Conservation (phyloP, 352 stramenopile species). For the Globisporangium orthogonon region DNA sequence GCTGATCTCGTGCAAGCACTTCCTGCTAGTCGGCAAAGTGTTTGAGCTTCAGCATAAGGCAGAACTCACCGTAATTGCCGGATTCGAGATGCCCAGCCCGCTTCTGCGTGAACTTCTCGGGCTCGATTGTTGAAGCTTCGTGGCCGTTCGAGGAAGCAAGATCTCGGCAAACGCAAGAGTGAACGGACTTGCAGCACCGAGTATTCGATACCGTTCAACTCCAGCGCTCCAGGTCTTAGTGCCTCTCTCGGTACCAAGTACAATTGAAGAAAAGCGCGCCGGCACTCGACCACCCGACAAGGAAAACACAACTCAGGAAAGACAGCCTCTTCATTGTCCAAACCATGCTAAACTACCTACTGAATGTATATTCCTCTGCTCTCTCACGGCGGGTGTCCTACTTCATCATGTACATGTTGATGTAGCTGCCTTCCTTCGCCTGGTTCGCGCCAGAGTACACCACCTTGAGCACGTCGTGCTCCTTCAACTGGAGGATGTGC, state of each 20-base stretch:
- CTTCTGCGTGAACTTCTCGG: background rate
- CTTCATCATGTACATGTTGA: background rate
- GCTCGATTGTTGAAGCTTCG: background rate
- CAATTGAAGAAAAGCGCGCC: background rate
- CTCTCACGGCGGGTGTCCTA: background rate
- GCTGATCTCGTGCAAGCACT: background rate
- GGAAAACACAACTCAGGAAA: background rate
- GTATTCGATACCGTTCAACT: too few species aligned
- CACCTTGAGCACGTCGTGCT: background rate
- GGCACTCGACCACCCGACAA: background rate
- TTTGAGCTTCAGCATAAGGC: background rate
- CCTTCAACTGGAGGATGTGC: background rate
- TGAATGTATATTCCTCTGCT: background rate
- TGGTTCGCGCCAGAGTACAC: background rate
- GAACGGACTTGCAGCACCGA: too few species aligned
- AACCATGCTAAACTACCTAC: background rate
- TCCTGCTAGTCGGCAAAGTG: background rate
- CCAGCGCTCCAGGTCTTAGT: background rate
- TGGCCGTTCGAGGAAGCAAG: background rate
- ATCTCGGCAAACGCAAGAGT: too few species aligned
- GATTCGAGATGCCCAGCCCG: background rate
- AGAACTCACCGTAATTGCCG: background rate
- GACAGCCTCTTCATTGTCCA: background rate
- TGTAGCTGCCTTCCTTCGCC: conserved; percentile 1
- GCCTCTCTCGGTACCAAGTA: background rate